Conservation (phyloP, 179 eudicot species). For the Actinidia polygama region DNA sequence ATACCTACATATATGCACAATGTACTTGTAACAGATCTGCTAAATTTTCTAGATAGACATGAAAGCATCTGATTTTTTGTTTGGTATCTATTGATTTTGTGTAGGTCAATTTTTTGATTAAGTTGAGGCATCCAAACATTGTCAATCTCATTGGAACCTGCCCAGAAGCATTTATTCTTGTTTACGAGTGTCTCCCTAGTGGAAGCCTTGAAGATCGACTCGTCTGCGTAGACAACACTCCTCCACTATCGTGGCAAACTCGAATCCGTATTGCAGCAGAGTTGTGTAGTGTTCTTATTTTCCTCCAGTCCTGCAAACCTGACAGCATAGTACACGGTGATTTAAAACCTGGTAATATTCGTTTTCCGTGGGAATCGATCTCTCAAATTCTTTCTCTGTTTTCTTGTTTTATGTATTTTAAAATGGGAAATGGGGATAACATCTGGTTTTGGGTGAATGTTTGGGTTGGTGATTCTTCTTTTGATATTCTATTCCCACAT, state of each 20-base stretch:
- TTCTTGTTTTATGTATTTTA: too few species aligned
- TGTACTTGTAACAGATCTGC: background rate
- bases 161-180: constrained; percentile 59
- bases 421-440: background rate
- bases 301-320: constrained; percentile 71
- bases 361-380: too few species aligned
- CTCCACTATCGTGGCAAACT: constrained; percentile 77
- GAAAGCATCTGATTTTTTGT: background rate
- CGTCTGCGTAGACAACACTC: constrained; percentile 62
- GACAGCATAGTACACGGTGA: constrained; percentile 66
- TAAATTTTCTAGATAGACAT: background rate
- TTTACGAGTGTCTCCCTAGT: constrained; percentile 78
- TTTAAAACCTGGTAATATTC: constrained; percentile 65
- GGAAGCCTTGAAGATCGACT: constrained; percentile 94
- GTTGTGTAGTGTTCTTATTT: constrained; percentile 76
- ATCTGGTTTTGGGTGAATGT: background rate
- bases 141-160: constrained; percentile 84
- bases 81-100: constrained; percentile 14
- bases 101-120: constrained; percentile 80
- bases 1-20: background rate
- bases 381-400: too few species aligned
- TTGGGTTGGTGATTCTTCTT: background rate
- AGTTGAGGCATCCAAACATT: constrained; percentile 78
- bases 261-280: constrained; percentile 78
- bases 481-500: background rate